Evolutionary conservation across 768 basidiomycete genomes (phyloP).

Genomic region (Phlebiopsis gigantea): DNA sequence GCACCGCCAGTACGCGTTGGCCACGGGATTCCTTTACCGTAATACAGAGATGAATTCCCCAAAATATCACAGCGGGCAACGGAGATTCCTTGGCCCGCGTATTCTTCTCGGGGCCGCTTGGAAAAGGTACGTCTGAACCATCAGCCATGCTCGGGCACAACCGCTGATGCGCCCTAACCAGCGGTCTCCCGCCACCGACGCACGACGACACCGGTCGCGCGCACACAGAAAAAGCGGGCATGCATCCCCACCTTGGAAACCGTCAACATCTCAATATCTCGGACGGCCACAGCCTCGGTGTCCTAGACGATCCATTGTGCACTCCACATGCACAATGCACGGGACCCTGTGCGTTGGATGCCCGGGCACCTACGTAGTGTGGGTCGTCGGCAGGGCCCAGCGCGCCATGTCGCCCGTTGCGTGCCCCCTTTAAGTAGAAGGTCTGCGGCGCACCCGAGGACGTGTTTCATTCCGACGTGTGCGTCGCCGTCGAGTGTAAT

Average conservation of each 20-base stretch:
- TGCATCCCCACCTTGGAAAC: slow-evolving; percentile 6
- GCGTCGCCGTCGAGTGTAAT: no score
- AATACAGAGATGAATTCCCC: no score
- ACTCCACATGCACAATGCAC: neutral
- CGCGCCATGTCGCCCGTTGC: neutral
- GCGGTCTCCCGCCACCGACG: neutral
- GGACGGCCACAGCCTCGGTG: no score
- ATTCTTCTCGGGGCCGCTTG: no score
- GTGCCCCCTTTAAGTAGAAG: neutral
- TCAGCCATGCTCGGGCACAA: no score
- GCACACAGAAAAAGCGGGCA: neutral
- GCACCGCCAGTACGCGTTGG: no score
- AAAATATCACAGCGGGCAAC: no score
- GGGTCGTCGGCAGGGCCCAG: neutral
- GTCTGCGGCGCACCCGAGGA: neutral
- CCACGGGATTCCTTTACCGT: no score
- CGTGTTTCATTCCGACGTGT: no score
- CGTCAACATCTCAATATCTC: neutral
- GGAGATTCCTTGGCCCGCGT: no score
- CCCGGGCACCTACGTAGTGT: neutral
- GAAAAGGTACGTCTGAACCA: no score
- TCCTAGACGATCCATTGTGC: neutral
- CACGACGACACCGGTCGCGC: neutral
- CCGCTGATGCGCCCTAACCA: neutral
- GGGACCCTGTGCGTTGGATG: neutral